Evolutionary conservation across 179 eudicot genomes (phyloP), one percentile per base, ranked within the genome.

Genomic region (Vitellaria paradoxa): DNA sequence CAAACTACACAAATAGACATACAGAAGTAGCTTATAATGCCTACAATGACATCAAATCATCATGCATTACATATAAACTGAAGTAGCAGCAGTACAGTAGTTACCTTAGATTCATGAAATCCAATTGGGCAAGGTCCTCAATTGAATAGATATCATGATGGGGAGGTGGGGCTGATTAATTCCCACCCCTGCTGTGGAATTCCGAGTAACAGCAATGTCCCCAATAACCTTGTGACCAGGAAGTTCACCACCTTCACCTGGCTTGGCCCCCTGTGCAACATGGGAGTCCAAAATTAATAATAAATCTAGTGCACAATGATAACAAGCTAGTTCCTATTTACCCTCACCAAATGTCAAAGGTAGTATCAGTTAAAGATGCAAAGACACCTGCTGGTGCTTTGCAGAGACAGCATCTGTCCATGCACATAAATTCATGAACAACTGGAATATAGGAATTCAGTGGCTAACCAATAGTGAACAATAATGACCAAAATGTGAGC

Each of bases 231-330:
- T 96, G 78, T 96, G 98, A 40, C 99, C 99, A 15, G 99, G 98
- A 74, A 94, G 93, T 82, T 96, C 99, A 83, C 99, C 99, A 68
- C 99, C 99, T 89, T 96, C 98, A 63, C 99, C 99, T 9, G 99
- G 99, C 87, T 96, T 96, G 53, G 99, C 99, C 69, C 99, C 99
- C 99, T 96, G 82, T 50, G 45, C 9, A 77, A 70, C 68, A 78
- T 69, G 53, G 62, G 60, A 81, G 49, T 11, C 50, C 55, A 75
- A 79, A 74, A 71, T 79, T 53, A 72, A 79, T 60, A 77, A 74
- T 63, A 76, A 62, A 42, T 20, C 8, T 55, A 68, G 73, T 69
- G 37, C 56, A 70, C 70, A 67, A 49, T 47, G 69, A 62, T 63
- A 78, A 73, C 78, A 57, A 83, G 77, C 71, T 17, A 78, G 79